These are phyloP conservation scores for Suillus tomentosus DNA, from an alignment of 768 basidiomycete genomes.

Conservation along the genomic window DNA sequence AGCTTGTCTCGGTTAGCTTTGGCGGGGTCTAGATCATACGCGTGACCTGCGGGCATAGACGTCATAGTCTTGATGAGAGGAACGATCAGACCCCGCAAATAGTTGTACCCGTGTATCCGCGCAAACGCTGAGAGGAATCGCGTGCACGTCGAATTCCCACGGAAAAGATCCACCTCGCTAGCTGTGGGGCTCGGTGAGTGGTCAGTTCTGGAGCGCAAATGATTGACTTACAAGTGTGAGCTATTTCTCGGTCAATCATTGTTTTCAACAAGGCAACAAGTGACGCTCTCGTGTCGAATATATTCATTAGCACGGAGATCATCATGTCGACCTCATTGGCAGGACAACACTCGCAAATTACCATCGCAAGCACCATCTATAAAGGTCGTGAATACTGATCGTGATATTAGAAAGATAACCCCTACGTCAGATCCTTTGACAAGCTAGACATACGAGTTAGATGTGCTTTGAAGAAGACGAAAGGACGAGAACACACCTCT, in stretches of 20 bases:
- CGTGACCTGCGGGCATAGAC: conserved; percentile 68
- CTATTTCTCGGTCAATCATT: conserved; percentile 85
- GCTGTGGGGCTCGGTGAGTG: conserved; percentile 44
- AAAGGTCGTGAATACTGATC: conserved; percentile 15
- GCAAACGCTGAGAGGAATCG: conserved; percentile 85
- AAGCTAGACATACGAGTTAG: conserved; percentile 44
- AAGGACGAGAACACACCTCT: conserved; percentile 48
- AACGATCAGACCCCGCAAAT: conserved; percentile 76
- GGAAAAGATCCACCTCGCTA: conserved; percentile 79
- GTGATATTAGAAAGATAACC: conserved; percentile 5
- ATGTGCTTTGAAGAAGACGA: conserved; percentile 13
- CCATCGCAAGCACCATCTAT: conserved; percentile 77
- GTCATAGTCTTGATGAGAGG: conserved; percentile 79
- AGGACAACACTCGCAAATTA: conserved; percentile 87
- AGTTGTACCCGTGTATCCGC: conserved; percentile 88
- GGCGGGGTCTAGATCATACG: conserved; percentile 78
- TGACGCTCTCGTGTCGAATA: conserved; percentile 78
- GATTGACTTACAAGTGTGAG: conserved; percentile 59
- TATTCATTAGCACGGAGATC: conserved; percentile 80
- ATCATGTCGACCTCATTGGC: conserved; percentile 79
- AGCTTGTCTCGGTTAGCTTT: conserved; percentile 61
- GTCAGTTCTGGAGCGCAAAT: not conserved
- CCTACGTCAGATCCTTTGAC: conserved; percentile 75
- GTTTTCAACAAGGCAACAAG: conserved; percentile 75
- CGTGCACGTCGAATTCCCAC: conserved; percentile 87